These are phyloP conservation scores for Margaritispora aquatica DNA, from an alignment of 495 filamentous ascomycete genomes.

Conservation along the genomic window DNA sequence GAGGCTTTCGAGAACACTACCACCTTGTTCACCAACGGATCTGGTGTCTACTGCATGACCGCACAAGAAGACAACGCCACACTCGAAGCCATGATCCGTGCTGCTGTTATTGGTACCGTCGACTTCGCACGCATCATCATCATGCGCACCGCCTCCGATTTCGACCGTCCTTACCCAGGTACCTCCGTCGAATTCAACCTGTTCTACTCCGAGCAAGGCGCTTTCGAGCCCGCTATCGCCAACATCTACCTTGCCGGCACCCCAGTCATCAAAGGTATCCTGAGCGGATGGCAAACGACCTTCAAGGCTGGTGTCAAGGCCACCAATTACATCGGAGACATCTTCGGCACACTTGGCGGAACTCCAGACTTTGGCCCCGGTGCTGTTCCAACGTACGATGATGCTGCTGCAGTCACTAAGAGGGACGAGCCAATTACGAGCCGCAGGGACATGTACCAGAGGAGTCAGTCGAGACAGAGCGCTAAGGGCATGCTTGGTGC, in stretches of 20 bases:
- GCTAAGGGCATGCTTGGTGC: conserved; percentile 8
- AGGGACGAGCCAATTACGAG: background rate
- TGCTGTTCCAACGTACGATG: background rate
- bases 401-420: background rate
- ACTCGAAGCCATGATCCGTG: conserved; percentile 61
- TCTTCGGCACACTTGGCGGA: conserved; percentile 61
- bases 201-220: conserved; percentile 50
- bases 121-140: conserved; percentile 66
- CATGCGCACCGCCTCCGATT: conserved; percentile 69
- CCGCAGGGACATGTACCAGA: conserved; percentile 7
- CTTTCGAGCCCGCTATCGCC: conserved; percentile 50
- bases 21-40: conserved; percentile 58
- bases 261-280: conserved; percentile 60
- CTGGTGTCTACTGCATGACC: conserved; percentile 60
- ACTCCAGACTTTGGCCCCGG: conserved; percentile 57
- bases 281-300: conserved; percentile 49
- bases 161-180: conserved; percentile 61
- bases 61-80: conserved; percentile 74
- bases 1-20: conserved; percentile 63
- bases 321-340: conserved; percentile 67
- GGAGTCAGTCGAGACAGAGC: background rate
- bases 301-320: conserved; percentile 55
- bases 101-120: conserved; percentile 42
- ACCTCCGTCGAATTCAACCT: conserved; percentile 49
- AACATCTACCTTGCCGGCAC: conserved; percentile 66